Evolutionary conservation across 495 filamentous ascomycete species (phyloP).

Genomic region (Penicillium nucicola): DNA sequence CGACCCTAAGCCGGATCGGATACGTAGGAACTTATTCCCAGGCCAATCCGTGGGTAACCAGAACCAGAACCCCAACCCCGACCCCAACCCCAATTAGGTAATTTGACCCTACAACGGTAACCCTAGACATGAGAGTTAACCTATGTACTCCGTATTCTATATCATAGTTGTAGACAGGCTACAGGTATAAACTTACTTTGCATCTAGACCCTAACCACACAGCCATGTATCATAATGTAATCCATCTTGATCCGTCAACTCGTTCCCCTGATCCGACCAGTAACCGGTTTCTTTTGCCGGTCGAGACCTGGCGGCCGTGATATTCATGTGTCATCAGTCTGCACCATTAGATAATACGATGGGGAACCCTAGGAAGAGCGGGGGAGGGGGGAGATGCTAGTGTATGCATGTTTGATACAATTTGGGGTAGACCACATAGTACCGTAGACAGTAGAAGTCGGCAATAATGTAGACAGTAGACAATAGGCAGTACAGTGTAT

Average conservation of each 20-base stretch:
- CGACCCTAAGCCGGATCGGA: background rate
- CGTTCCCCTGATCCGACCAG: background rate
- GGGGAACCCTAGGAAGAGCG: background rate
- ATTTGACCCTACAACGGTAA: background rate
- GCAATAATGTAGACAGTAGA: too few relatives aligned
- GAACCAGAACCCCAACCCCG: background rate
- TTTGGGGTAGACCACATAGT: background rate
- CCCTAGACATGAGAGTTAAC: too few relatives aligned
- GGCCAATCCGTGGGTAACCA: too few relatives aligned
- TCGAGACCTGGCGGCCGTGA: conserved; percentile 13
- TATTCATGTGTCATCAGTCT: conserved; percentile 26
- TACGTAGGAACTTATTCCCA: background rate
- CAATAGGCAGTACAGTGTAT: too few relatives aligned
- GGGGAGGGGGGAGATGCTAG: background rate
- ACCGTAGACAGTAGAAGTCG: too few relatives aligned
- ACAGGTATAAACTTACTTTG: too few relatives aligned
- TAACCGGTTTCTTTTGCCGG: conserved; percentile 5
- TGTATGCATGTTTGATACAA: background rate
- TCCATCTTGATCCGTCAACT: too few relatives aligned
- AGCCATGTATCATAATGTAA: too few relatives aligned
- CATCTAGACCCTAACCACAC: too few relatives aligned
- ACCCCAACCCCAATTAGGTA: background rate
- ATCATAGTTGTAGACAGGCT: too few relatives aligned
- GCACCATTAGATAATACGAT: conserved; percentile 23
- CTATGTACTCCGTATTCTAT: too few relatives aligned